Conservation (phyloP, 2,329 filamentous ascomycete genomes). For the Tolypocladium nubicola region DNA sequence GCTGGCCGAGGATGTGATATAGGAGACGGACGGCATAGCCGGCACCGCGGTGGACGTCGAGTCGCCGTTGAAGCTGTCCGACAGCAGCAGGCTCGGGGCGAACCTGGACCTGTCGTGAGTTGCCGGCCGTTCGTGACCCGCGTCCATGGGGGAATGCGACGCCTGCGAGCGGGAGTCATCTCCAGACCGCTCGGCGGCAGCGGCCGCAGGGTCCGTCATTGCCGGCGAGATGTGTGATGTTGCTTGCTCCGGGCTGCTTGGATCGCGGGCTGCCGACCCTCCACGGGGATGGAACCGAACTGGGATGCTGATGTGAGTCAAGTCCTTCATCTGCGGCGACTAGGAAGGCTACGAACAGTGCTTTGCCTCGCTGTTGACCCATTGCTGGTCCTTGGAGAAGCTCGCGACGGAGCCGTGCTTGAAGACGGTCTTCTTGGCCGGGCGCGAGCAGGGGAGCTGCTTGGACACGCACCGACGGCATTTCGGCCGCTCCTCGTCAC, state of each 20-base stretch:
- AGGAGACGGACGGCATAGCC: slow-evolving; percentile 2
- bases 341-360: slow-evolving; percentile 17
- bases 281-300: slow-evolving; percentile 11
- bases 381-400: slow-evolving; percentile 23
- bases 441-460: slow-evolving; percentile 21
- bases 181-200: not conserved
- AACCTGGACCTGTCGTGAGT: not conserved
- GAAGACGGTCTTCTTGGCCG: slow-evolving; percentile 24
- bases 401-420: slow-evolving; percentile 20
- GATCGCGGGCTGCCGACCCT: slow-evolving; percentile 2
- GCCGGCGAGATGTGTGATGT: not conserved
- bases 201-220: not conserved
- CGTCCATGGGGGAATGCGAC: not conserved
- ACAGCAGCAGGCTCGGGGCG: not conserved
- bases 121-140: not conserved
- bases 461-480: slow-evolving; percentile 23
- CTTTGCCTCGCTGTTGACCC: slow-evolving; percentile 23
- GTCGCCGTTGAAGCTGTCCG: slow-evolving; percentile 1
- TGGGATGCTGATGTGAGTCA: not conserved
- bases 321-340: not conserved
- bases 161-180: not conserved
- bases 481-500: slow-evolving; percentile 25
- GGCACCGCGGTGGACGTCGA: not conserved
- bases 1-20: slow-evolving; percentile 1
- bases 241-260: not conserved